Conservation (phyloP, 352 stramenopile species). For the Globisporangium sylvaticum region DNA sequence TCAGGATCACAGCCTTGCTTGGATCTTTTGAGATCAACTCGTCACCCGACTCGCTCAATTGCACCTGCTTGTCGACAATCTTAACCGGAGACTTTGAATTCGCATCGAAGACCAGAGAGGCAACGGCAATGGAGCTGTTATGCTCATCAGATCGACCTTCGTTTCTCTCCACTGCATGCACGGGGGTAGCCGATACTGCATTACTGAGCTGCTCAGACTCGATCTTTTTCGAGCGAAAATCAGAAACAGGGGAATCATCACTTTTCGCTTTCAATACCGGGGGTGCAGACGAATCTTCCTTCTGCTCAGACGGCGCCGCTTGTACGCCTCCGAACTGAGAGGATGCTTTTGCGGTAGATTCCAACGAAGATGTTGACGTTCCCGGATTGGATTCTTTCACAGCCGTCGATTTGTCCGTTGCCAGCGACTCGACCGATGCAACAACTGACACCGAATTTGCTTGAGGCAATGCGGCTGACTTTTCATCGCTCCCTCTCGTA, state of each 20-base stretch:
- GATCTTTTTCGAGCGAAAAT: background rate
- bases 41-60: constrained; percentile 2
- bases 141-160: background rate
- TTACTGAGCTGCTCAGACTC: background rate
- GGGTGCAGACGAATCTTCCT: background rate
- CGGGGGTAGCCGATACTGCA: background rate
- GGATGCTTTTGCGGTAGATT: background rate
- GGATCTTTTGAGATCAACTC: background rate
- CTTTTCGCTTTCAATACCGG: background rate
- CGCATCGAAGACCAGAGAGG: background rate
- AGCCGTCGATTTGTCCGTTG: background rate
- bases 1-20: constrained; percentile 9
- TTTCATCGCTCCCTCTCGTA: background rate
- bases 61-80: constrained; percentile 9
- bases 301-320: background rate
- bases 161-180: background rate
- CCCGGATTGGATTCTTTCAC: background rate
- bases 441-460: background rate
- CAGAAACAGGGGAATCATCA: background rate
- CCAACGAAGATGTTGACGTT: background rate
- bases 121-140: background rate
- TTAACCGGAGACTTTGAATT: background rate
- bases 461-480: background rate
- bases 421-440: background rate
- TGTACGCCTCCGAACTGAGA: background rate